Evolutionary conservation across 2,329 filamentous ascomycete genomes (phyloP), one percentile per base, ranked within the genome.

Genomic region (Dendrostoma leiphaemia): DNA sequence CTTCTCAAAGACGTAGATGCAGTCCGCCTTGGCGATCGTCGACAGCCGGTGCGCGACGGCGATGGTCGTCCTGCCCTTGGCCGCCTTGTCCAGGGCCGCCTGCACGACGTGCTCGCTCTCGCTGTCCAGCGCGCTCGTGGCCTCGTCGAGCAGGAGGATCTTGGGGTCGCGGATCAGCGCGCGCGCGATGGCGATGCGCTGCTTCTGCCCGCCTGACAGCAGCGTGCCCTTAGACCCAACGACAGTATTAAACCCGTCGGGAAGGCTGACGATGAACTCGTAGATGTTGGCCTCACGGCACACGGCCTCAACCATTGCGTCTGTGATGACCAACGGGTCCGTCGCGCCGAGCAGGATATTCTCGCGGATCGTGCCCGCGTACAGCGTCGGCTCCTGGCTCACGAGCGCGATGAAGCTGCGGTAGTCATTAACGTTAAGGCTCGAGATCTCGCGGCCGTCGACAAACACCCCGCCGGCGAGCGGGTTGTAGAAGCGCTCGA

Each of bases 1-100:
- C 63, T 90, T 86, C 69, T 97, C 92, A 67, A 97, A 94, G n/a
- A 97, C 93, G 61, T 95, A 97, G 63, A 97, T 97, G 46, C 93
- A 75, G 67, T 97, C 93, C 0, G 93, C 93, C 68, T 94, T 92
- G 68, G 96, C 91, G 57, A 97, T 97, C 0, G 94, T 97, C 65
- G 86, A 91, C 6, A 99, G 75, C 23, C 94, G 81, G 71, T 99
- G 93, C 3, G 94, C 94, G 1, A 99, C 93, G 1, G 93, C 92
- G 59, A 99, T 94, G 0, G 93, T 97, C 6, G 91, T 96, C 48
- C 91, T 82, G 41, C 86, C 91, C 75, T 89, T 88, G 19, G 90
- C 87, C 2, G 91, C 91, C 59, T 85, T 84, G 69, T 97, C 89
- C 15, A 94, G 78, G 0, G 90, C 90, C 0, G 82, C 86, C 71